A percentile compares a stretch with the other conserved stretches of the same genome.
phyloP scores from a whole-genome alignment of 2,329 filamentous ascomycete species.

The Penicillium crustosum region DNA sequence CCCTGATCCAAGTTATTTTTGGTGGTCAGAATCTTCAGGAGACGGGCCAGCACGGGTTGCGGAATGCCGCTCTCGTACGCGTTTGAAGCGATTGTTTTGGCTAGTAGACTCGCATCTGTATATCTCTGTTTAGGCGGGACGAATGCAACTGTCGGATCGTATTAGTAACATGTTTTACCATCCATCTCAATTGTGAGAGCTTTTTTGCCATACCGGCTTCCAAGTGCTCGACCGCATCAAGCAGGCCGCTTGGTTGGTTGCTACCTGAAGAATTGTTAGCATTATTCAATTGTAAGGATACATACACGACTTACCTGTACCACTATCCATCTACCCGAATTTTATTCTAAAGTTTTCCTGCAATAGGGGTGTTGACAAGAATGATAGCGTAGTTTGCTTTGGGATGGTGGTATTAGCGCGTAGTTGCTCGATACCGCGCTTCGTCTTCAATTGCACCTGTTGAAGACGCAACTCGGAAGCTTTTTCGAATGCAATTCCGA shows the following conservation, averaged over 20 bases:
- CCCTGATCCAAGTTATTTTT: constrained; percentile 74
- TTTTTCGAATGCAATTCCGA: neutral
- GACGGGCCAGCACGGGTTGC: constrained; percentile 57
- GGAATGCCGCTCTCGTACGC: constrained; percentile 69
- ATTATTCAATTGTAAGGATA: neutral
- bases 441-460: neutral
- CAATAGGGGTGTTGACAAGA: neutral
- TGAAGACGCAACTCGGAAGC: neutral
- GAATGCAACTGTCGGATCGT: constrained; percentile 32
- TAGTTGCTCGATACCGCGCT: neutral
- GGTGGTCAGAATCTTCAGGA: constrained; percentile 66
- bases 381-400: neutral
- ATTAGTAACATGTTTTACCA: neutral
- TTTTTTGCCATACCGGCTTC: constrained; percentile 34
- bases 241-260: constrained; percentile 25
- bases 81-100: constrained; percentile 62
- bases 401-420: neutral
- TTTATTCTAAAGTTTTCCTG: neutral
- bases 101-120: constrained; percentile 60
- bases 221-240: constrained; percentile 38
- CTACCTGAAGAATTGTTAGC: constrained; percentile 11
- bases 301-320: constrained; percentile 2
- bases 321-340: constrained; percentile 1
- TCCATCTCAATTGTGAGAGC: neutral
- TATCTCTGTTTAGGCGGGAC: constrained; percentile 65